A percentile compares a stretch with the other conserved stretches of the same genome.
These are phyloP conservation scores for Punctularia strigosozonata DNA, from an alignment of 768 basidiomycete species.

Conservation along the genomic window DNA sequence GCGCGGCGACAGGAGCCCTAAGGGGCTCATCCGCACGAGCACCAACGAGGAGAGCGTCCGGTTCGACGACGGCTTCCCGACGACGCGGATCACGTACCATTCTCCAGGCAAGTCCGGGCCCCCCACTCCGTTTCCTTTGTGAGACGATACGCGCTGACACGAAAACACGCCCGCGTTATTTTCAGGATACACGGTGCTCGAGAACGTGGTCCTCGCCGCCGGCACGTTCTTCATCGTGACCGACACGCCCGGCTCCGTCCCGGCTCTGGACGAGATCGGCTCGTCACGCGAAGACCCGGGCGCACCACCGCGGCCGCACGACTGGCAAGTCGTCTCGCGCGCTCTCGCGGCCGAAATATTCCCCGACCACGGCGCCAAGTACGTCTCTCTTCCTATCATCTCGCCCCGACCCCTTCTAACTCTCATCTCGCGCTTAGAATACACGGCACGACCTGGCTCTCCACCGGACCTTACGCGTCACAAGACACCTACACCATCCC, in stretches of 20 bases:
- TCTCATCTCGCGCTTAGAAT: slow-evolving; percentile 19
- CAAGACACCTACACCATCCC: slow-evolving; percentile 63
- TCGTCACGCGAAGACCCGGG: slow-evolving; percentile 22
- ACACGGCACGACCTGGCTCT: slow-evolving; percentile 60
- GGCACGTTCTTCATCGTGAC: slow-evolving; percentile 67
- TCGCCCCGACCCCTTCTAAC: neutral
- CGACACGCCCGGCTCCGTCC: slow-evolving; percentile 51
- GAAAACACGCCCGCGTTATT: neutral
- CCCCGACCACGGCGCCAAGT: slow-evolving; percentile 46
- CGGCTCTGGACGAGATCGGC: slow-evolving; percentile 37
- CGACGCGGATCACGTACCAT: slow-evolving; percentile 47
- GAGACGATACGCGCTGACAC: neutral
- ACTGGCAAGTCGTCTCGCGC: slow-evolving; percentile 50
- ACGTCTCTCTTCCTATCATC: slow-evolving; percentile 12
- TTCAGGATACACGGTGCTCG: slow-evolving; percentile 73
- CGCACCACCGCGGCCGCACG: slow-evolving; percentile 33
- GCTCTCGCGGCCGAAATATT: slow-evolving; percentile 34
- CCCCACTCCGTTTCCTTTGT: neutral
- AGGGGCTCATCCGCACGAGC: slow-evolving; percentile 14
- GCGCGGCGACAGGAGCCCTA: slow-evolving; percentile 10
- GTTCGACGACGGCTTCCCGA: slow-evolving; percentile 48
- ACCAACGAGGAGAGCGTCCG: slow-evolving; percentile 42
- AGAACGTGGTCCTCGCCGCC: slow-evolving; percentile 68
- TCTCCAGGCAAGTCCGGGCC: slow-evolving; percentile 38
- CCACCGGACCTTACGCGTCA: slow-evolving; percentile 29